Evolutionary conservation across 192 early-diverging fungal species (phyloP).

Genomic region (Backusella mclennaniae): DNA sequence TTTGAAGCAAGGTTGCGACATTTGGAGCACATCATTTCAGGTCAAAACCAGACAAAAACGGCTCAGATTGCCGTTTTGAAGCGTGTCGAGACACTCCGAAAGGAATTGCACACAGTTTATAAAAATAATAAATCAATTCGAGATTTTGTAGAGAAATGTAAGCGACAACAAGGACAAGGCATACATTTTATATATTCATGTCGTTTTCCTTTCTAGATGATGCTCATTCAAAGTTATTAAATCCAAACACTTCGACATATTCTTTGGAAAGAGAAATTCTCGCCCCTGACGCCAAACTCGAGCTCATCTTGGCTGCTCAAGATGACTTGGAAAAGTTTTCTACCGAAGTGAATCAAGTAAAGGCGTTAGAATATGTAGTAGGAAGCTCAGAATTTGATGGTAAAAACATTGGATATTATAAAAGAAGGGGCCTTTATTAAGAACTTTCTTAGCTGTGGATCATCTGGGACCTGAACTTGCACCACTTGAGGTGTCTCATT

Average conservation of each 20-base stretch:
- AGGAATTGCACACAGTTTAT: slow-evolving; percentile 29
- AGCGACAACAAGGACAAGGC: neutral
- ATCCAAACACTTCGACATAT: slow-evolving; percentile 28
- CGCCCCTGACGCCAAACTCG: slow-evolving; percentile 38
- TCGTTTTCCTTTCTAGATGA: slow-evolving; percentile 14
- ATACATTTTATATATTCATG: neutral
- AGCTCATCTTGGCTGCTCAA: slow-evolving; percentile 34
- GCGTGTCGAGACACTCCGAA: slow-evolving; percentile 23
- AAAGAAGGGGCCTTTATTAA: no score
- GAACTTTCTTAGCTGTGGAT: slow-evolving; percentile 25
- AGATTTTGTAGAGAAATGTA: slow-evolving; percentile 40
- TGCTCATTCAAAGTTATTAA: slow-evolving; percentile 31
- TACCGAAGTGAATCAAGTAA: slow-evolving; percentile 37
- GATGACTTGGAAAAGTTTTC: slow-evolving; percentile 39
- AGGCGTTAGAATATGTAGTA: slow-evolving; percentile 39
- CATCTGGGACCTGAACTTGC: slow-evolving; percentile 26
- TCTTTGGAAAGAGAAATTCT: slow-evolving; percentile 40
- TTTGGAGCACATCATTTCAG: slow-evolving; percentile 28
- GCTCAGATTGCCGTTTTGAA: slow-evolving; percentile 2
- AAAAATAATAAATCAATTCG: slow-evolving; percentile 32
- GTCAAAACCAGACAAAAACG: slow-evolving; percentile 8
- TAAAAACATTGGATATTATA: neutral
- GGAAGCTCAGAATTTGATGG: slow-evolving; percentile 37
- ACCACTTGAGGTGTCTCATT: slow-evolving; percentile 33
- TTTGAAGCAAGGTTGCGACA: slow-evolving; percentile 33